phyloP scores from a whole-genome alignment of 2,329 filamentous ascomycete species.

The Cercospora berteroae region DNA sequence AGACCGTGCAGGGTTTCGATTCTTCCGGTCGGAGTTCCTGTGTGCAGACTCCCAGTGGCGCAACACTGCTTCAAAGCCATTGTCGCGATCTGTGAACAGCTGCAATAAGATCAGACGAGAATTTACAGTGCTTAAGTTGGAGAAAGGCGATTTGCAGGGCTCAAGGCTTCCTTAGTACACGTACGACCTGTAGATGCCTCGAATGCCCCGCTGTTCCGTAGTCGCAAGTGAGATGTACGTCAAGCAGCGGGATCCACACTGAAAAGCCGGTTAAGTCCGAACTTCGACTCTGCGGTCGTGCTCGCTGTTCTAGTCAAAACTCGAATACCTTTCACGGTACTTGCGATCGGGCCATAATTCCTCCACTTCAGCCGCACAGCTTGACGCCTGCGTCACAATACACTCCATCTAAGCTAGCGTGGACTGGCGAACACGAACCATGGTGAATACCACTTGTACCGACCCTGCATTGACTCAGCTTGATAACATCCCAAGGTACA shows the following conservation, averaged over 20 bases:
- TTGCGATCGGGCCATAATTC: not conserved
- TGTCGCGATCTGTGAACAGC: not conserved
- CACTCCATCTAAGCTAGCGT: not conserved
- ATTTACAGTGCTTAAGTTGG: not conserved
- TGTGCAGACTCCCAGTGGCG: constrained; percentile 38
- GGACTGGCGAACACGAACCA: not conserved
- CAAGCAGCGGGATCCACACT: not conserved
- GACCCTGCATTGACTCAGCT: constrained; percentile 3
- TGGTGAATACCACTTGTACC: constrained; percentile 13
- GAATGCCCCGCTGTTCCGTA: not conserved
- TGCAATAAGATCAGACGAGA: not conserved
- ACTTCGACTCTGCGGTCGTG: not conserved
- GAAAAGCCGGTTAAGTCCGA: constrained; percentile 2
- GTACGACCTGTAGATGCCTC: not conserved
- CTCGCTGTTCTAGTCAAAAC: not conserved
- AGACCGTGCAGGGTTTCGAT: constrained; percentile 39
- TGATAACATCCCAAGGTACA: constrained; percentile 56
- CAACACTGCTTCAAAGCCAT: constrained; percentile 38
- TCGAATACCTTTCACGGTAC: not conserved
- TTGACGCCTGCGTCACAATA: not conserved
- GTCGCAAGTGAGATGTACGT: not conserved
- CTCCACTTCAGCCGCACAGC: not conserved
- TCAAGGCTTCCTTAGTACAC: not conserved
- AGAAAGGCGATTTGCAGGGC: not conserved
- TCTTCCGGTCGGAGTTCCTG: constrained; percentile 38